These are phyloP conservation scores for Pichia sp. DNA, from an alignment of 1,139 yeast species.

Conservation along the genomic window DNA sequence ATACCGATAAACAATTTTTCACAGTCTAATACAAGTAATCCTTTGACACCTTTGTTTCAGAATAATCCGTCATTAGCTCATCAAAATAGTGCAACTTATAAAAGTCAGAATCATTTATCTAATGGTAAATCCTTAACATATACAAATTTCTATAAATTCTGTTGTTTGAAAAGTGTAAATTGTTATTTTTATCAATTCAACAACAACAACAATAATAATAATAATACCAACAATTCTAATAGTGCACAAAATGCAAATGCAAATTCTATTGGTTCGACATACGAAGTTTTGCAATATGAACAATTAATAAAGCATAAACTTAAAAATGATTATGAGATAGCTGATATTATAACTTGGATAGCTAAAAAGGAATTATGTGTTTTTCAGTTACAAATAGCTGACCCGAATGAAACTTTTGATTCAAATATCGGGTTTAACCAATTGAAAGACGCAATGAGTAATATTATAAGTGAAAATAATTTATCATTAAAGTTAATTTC, in stretches of 20 bases:
- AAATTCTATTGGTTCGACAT: constrained; percentile 10
- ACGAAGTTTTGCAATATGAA: constrained; percentile 26
- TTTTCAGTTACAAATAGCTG: constrained; percentile 24
- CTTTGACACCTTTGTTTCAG: constrained; percentile 2
- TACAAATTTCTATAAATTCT: constrained; percentile 27
- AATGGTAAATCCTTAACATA: constrained; percentile 20
- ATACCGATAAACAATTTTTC: not conserved
- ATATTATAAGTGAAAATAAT: constrained; percentile 24
- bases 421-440: constrained; percentile 24
- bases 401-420: constrained; percentile 11
- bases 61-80: not conserved
- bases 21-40: not conserved
- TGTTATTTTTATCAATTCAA: constrained; percentile 27
- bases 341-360: constrained; percentile 25
- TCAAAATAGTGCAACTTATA: not conserved
- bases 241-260: not conserved
- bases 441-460: constrained; percentile 28
- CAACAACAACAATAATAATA: constrained; percentile 4
- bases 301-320: constrained; percentile 21
- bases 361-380: constrained; percentile 29
- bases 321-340: constrained; percentile 24
- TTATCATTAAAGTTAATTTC: constrained; percentile 24
- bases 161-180: constrained; percentile 23
- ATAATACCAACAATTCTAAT: no score
- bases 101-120: not conserved